Evolutionary conservation across 2,329 filamentous ascomycete species (phyloP), one percentile per base, ranked within the genome.

Genomic region (Aspergillus novofumigatus): DNA sequence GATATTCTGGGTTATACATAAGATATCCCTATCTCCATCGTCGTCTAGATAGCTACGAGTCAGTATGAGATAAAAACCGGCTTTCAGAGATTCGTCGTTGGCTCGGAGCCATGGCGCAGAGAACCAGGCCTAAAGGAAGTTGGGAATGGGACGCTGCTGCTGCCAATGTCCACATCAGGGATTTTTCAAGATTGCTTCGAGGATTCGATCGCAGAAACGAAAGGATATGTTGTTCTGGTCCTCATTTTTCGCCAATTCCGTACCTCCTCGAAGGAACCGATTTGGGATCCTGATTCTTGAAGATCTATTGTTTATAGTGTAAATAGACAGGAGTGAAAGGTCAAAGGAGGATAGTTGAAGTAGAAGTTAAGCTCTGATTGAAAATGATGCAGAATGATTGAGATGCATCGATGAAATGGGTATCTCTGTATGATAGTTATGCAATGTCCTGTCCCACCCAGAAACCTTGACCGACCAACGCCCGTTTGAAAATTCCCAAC

Each of bases 401-500:
- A 38, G 14, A 38, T 38, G 32, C 32, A 38, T 35, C 11, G 32
- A 38, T 17, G 32, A 38, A 38, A 38, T 17, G 32, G 32, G 32
- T 38, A 38, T 38, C 32, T 38, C 14, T 17, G 11, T 35, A 17
- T 35, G 32, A 38, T 38, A 3, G 32, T 2, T n/a, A 7, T 38
- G 32, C 14, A 35, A 4, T 17, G 32, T 35, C 32, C 32, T 17
- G 32, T 35, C 32, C 32, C 32, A 14, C 32, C 32, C 32, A 35
- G 28, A 54, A 44, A 49, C 23, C 50, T 28, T 21, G 20, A 11
- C 55, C 47, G 55, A 51, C 45, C 53, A 52, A 53, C 47, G 49
- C 48, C 53, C 44, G 23, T 51, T 17, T 44, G 7, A 54, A 28
- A 42, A 54, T 49, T 51, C 54, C 59, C 42, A 35, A 42, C 35